phyloP scores from a whole-genome alignment of 805 yeast species.

The Hanseniaspora valbyensis region DNA sequence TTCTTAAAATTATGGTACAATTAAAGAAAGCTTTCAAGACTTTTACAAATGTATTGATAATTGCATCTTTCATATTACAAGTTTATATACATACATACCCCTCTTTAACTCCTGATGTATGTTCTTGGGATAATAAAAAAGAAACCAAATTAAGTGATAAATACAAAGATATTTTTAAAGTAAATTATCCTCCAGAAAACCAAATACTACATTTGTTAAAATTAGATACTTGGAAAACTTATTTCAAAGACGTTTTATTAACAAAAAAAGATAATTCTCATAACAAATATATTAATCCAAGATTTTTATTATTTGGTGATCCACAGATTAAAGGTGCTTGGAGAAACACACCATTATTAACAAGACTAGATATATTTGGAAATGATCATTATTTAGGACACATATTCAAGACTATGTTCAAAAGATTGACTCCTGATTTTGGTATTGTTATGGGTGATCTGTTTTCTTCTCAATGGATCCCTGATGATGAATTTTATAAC shows the following conservation, averaged over 20 bases:
- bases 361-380: constrained; percentile 73
- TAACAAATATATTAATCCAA: neutral
- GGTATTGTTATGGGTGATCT: constrained; percentile 89
- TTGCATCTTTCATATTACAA: constrained; percentile 40
- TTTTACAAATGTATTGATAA: constrained; percentile 21
- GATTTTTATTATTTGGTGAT: constrained; percentile 77
- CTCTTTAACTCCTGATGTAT: constrained; percentile 40
- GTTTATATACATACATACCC: constrained; percentile 68
- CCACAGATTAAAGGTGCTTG: constrained; percentile 92
- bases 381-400: constrained; percentile 86
- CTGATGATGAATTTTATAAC: constrained; percentile 71
- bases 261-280: neutral
- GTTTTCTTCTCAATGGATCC: constrained; percentile 90
- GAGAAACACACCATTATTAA: constrained; percentile 57
- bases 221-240: constrained; percentile 21
- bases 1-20: neutral
- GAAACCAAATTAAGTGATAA: constrained; percentile 18
- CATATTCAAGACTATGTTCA: constrained; percentile 55
- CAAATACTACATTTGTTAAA: constrained; percentile 14
- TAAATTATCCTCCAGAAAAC: constrained; percentile 18
- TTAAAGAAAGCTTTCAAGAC: constrained; percentile 19
- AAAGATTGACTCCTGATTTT: constrained; percentile 58
- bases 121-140: constrained; percentile 43
- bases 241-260: constrained; percentile 27
- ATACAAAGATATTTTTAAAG: constrained; percentile 19